Conservation (phyloP, 2,329 filamentous ascomycete species). For the Nemania sp. region DNA sequence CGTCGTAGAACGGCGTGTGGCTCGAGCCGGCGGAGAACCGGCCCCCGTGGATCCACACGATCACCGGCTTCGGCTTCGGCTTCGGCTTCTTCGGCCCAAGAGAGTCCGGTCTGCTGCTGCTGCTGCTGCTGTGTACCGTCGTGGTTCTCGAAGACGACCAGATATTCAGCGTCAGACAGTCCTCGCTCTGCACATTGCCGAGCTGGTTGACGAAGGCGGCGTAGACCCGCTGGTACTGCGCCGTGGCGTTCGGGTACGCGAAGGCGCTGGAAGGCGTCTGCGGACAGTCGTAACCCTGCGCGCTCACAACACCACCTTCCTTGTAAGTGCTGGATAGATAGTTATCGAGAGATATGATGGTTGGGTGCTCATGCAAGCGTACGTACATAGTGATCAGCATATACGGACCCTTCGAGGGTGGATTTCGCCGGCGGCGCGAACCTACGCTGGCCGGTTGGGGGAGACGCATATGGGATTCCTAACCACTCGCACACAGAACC, state of each 20-base stretch:
- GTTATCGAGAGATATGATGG: no score
- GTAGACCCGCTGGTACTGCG: constrained; percentile 12
- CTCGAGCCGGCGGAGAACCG: constrained; percentile 19
- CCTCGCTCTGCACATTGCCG: constrained; percentile 18
- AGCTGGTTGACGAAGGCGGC: constrained; percentile 15
- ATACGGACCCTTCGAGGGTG: constrained; percentile 1
- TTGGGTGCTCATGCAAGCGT: background rate
- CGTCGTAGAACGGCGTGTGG: constrained; percentile 19
- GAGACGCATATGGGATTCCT: constrained; percentile 18
- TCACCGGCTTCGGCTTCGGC: constrained; percentile 7
- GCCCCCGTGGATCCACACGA: constrained; percentile 19
- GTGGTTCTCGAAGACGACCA: no score
- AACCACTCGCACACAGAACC: constrained; percentile 17
- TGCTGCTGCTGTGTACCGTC: no score
- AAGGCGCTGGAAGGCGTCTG: constrained; percentile 10
- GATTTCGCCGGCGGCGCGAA: constrained; percentile 7
- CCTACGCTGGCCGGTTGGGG: constrained; percentile 15
- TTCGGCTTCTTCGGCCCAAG: background rate
- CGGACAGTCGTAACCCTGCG: constrained; percentile 17
- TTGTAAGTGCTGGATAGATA: constrained; percentile 2
- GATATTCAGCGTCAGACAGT: constrained; percentile 17
- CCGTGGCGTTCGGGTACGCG: constrained; percentile 16
- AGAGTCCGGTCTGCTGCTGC: no score
- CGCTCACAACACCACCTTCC: no score
- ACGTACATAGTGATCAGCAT: constrained; percentile 14